Base-by-base conservation (phyloP, 768 basidiomycete genomes). In the Amyloporia xantha region DNA sequence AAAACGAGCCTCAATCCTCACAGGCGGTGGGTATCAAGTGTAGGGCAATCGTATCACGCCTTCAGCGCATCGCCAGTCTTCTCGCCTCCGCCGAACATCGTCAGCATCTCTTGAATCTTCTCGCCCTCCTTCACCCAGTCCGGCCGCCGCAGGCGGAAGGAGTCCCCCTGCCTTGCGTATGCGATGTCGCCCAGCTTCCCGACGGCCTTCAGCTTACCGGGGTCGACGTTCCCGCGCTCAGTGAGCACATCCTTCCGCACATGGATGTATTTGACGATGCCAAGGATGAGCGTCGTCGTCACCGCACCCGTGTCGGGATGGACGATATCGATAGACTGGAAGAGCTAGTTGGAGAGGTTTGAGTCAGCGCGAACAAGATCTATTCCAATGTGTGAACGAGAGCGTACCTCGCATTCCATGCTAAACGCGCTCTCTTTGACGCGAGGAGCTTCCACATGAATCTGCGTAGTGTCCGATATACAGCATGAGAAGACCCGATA, bases 381-480 rank as follows among this genome's bases (percentile, higher is more conserved):
- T 37, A 68, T 66, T n/a, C n/a, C n/a, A n/a, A n/a, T 15, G 30
- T 45, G 71, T 69, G 55, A 72, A 74, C 54, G 74, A 71, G 71
- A 74, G 69, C 53, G 30, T 33, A 33, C 30, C 30, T 33, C 30
- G 30, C 30, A 33, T 33, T 33, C 30, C 30, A 33, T 33, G 30
- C 30, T 33, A 56, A 74, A 73, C 1, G 72, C 73, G 52, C 73
- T 74, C 43, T 74, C 72, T 47, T 64, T 65, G 41, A 74, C 72
- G 6, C 72, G 60, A 5, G 72, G 51, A 0, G 72, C 63, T 55
- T 67, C 66, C 23, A 74, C 68, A 28, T 63, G 57, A n/a, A 62
- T 55, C 72, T 73, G 48, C 35, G 13, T n/a, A 27, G 15, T n/a
- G 26, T n/a, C 21, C 5, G 26, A 11, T 6, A n/a, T 21, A 15